A percentile compares a stretch with the other conserved stretches of the same genome.
These are phyloP conservation scores for Cylindrodendrum hubeiense DNA, from an alignment of 2,329 filamentous ascomycete species.

Conservation along the genomic window DNA sequence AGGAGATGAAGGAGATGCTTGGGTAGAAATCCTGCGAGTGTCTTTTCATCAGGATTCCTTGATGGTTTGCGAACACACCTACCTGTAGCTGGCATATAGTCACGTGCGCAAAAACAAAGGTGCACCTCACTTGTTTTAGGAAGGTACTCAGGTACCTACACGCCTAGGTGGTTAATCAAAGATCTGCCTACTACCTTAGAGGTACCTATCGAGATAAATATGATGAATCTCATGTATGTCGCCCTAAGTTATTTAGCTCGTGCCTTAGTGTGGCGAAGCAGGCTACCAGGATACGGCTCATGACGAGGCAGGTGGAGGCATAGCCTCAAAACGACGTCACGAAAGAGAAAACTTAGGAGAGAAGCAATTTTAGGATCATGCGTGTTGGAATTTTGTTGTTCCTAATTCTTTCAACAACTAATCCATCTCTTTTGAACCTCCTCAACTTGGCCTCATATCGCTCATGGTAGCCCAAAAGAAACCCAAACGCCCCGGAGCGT, in stretches of 20 bases:
- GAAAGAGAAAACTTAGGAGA: background rate
- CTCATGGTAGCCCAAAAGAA: conserved; percentile 44
- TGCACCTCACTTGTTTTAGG: background rate
- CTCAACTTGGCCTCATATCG: conserved; percentile 35
- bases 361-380: conserved; percentile 19
- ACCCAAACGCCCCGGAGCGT: conserved; percentile 43
- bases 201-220: too few relatives aligned
- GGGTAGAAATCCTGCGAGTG: too few relatives aligned
- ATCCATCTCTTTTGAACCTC: conserved; percentile 39
- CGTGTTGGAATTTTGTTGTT: conserved; percentile 41
- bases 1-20: background rate
- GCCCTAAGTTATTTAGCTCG: background rate
- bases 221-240: too few relatives aligned
- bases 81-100: background rate
- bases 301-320: background rate
- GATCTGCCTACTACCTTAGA: too few relatives aligned
- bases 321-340: background rate
- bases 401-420: conserved; percentile 35
- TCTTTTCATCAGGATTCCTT: background rate
- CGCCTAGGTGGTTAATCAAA: too few relatives aligned
- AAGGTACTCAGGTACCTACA: too few relatives aligned
- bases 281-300: background rate
- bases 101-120: conserved; percentile 1
- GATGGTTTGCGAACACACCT: background rate
- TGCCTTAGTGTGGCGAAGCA: background rate